These are phyloP conservation scores for Melampsora americana DNA, from an alignment of 1,284 basidiomycete genomes.

Conservation along the genomic window DNA sequence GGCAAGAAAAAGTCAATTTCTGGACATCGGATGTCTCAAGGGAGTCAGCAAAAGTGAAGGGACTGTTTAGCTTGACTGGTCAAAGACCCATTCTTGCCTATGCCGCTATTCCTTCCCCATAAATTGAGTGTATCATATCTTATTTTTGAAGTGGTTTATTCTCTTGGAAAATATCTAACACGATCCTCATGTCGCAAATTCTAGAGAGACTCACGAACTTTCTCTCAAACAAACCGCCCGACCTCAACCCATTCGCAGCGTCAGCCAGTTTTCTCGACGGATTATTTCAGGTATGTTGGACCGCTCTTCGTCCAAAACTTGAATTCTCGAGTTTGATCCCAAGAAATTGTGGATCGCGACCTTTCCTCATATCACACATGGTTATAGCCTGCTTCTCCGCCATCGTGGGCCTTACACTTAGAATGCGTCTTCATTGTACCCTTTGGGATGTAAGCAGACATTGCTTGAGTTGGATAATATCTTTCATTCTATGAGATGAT, in stretches of 20 bases:
- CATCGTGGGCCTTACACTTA: neutral
- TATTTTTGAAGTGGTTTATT: neutral
- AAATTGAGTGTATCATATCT: neutral
- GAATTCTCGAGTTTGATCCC: neutral
- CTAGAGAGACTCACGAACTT: neutral
- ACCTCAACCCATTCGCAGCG: neutral
- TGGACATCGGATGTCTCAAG: too few species aligned
- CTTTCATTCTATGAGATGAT: neutral
- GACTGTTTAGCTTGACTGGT: neutral
- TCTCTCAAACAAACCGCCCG: neutral
- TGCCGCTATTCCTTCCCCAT: neutral
- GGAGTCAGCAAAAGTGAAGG: neutral
- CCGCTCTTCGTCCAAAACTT: neutral
- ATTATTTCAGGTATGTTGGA: constrained; percentile 1
- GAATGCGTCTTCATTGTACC: neutral
- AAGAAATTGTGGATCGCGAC: neutral
- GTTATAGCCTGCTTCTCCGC: neutral
- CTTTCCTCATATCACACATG: neutral
- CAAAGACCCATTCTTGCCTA: neutral
- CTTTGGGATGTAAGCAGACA: neutral
- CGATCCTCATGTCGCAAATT: neutral
- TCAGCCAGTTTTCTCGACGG: neutral
- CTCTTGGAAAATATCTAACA: neutral
- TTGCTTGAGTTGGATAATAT: neutral
- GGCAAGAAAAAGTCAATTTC: too few species aligned